Evolutionary conservation across 768 basidiomycete species (phyloP), one percentile per base, ranked within the genome.

Genomic region (Suillus discolor): DNA sequence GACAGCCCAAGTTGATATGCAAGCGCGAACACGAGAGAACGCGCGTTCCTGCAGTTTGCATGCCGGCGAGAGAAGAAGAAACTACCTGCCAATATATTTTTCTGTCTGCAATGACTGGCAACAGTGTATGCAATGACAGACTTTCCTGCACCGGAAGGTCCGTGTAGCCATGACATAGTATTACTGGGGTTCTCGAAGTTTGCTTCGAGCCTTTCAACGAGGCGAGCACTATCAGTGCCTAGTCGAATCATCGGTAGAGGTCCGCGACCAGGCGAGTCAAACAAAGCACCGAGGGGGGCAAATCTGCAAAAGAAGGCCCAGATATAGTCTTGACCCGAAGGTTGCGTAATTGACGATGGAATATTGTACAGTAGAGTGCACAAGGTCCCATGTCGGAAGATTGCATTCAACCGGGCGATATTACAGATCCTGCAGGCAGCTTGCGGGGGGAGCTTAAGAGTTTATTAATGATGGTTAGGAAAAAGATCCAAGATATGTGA

Each of bases 301-400:
- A 42, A 42, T 42, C 18, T 60, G 6, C 57, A 60, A 41, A 60
- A 60, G 3, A 60, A 60, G 25, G 39, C 39, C 57, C 57, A 60
- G 3, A 6, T 60, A 4, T 41, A 28, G 39, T 60, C 39, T 41
- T 28, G 57, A 28, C 25, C 28, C 0, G 11, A 12, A 42, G 57
- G 8, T 20, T 60, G 18, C 25, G 25, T 0, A 2, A 13, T 25
- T 18, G 25, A 18, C 11, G 38, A 23, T 23, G 39, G 9, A 3
- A 42, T 28, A 20, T 42, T 20, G 18, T 28, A 5, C 25, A 60
- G 23, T 4, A 60, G 11, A 20, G 2, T 28, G 9, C 6, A 28
- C 25, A 60, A 20, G 11, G 9, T 60, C 15, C 25, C 0, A 7
- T 60, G 57, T 28, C 42, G 57, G 3, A 28, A 11, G 6, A 20